Evolutionary conservation across 164 flowering plant genomes (phyloP), one percentile per base, ranked within the genome.

Genomic region (Magnolia kwangsiensis): DNA sequence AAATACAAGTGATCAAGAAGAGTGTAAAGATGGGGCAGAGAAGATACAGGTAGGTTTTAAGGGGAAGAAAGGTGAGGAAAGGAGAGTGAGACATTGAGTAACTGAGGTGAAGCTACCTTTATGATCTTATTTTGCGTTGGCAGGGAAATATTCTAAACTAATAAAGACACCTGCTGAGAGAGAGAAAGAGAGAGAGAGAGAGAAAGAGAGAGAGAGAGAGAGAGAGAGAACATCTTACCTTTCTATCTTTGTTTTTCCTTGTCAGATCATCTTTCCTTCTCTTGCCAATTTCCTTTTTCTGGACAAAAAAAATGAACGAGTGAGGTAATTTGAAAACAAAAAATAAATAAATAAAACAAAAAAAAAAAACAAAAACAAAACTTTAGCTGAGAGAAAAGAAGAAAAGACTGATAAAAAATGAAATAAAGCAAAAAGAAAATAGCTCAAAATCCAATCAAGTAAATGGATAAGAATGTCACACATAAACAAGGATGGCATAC

Each of bases 241-340:
- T 91, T 81, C 82, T 87, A 64, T 91, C 97, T 84, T 85, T 91
- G 84, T 31, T 86, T 82, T 88, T 92, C 82, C 90, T 85, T 4
- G 84, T 2, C 51, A 85, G 88, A 13, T 92, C 94, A 24, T 92
- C 97, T 82, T 90, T 92, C 87, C 92, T 87, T 81, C 92, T 86
- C 87, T 91, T 92, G 85, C 89, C 85, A 58, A 74, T 87, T 78
- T 91, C 97, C 79, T 88, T 91, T 80, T 86, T 90, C 97, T 90
- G 86, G 24, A 80, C 8, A 84, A 80, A 71, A 71, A 37, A 82
- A 50, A 18, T 37, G 55, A 37, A 68, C 59, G 45, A 37, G 45
- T 37, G 45, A 37, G 45, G 45, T 3, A 37, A 37, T 37, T 37
- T 37, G 45, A 37, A 11, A 11, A 11, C 11, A 55, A 55, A 55